A percentile compares a stretch with the other conserved stretches of the same genome.
Evolutionary conservation across 495 filamentous ascomycete species (phyloP).

Genomic region (Hypoxylon cercidicola): DNA sequence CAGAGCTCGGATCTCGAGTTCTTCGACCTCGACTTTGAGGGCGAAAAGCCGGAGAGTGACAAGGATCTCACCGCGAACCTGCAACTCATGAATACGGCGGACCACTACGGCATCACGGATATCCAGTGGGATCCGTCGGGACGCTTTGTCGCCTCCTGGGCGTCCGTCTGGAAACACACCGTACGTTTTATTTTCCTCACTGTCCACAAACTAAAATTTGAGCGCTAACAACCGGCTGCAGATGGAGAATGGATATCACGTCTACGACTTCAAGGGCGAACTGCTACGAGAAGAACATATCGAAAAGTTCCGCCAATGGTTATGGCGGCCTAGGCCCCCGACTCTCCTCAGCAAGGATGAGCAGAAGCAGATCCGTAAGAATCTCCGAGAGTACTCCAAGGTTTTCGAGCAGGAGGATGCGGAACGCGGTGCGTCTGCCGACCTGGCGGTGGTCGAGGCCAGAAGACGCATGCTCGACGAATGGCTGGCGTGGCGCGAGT

Average conservation of each 20-base stretch:
- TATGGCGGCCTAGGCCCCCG: slow-evolving; percentile 91
- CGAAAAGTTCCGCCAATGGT: slow-evolving; percentile 96
- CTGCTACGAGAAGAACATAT: slow-evolving; percentile 90
- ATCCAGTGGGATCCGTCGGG: slow-evolving; percentile 98
- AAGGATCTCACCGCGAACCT: slow-evolving; percentile 96
- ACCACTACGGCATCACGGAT: slow-evolving; percentile 98
- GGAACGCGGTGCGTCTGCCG: slow-evolving; percentile 89
- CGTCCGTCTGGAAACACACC: slow-evolving; percentile 92
- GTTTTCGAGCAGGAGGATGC: slow-evolving; percentile 95
- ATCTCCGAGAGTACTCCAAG: slow-evolving; percentile 94
- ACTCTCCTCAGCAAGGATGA: slow-evolving; percentile 92
- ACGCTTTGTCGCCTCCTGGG: slow-evolving; percentile 90
- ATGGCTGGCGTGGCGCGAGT: slow-evolving; percentile 86
- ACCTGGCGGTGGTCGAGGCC: slow-evolving; percentile 90
- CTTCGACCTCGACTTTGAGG: slow-evolving; percentile 97
- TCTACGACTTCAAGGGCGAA: slow-evolving; percentile 94
- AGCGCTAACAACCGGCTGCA: slow-evolving; percentile 58
- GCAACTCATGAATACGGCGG: slow-evolving; percentile 87
- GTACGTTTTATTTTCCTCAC: slow-evolving; percentile 63
- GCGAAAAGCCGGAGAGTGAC: slow-evolving; percentile 89
- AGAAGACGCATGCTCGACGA: slow-evolving; percentile 85
- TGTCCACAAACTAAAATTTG: background rate
- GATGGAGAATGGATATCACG: slow-evolving; percentile 99
- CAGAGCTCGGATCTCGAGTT: slow-evolving; percentile 96
- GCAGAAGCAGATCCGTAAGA: slow-evolving; percentile 97